Conservation (phyloP, 2,329 filamentous ascomycete species). For the Aureobasidium sp. region DNA sequence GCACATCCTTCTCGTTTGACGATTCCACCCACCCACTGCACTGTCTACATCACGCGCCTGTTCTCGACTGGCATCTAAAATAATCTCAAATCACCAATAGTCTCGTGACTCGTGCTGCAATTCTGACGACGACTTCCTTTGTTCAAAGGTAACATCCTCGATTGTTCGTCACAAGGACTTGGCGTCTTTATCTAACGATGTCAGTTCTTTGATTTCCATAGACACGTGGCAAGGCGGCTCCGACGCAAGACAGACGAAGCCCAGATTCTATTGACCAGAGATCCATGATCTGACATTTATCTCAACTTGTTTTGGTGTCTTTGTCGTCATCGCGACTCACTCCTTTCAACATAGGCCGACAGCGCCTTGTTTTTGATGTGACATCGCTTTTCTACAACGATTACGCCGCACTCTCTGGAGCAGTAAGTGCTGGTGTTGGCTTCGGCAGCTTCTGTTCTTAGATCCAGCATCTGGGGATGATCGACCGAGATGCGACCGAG, state of each 20-base stretch:
- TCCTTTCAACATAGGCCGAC: no score
- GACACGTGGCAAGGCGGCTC: neutral
- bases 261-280: neutral
- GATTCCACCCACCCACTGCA: neutral
- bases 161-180: no score
- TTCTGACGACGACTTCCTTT: neutral
- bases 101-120: neutral
- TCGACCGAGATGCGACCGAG: conserved; percentile 8
- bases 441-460: neutral
- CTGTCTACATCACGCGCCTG: neutral
- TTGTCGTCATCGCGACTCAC: no score
- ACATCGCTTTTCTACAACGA: neutral
- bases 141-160: neutral
- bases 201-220: neutral
- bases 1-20: neutral
- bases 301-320: no score
- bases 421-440: neutral
- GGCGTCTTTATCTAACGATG: neutral
- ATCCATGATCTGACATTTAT: neutral
- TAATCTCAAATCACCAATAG: neutral
- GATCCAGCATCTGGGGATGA: neutral
- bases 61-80: neutral
- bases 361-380: no score
- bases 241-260: neutral
- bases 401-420: neutral